Conservation (phyloP, 202 grass and related monocot genomes). For the Miscanthus sacchariflorus region DNA sequence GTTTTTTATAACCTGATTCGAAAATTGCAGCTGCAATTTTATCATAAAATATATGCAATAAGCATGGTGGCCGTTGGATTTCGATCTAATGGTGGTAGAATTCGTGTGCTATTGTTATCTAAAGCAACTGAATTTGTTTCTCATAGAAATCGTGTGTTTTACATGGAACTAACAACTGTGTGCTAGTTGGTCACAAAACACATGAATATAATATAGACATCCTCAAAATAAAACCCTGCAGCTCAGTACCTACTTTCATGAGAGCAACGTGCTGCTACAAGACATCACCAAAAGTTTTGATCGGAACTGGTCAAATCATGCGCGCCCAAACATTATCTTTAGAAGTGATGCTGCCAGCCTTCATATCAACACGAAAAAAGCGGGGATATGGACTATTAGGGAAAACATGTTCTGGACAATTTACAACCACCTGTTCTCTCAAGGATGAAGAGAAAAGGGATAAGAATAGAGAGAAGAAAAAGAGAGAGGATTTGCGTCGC, state of each 20-base stretch:
- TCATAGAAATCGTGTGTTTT: too few relatives aligned
- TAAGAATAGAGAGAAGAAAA: slow-evolving; percentile 34
- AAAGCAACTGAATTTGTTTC: too few relatives aligned
- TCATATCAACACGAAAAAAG: slow-evolving; percentile 50
- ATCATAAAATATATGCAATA: too few relatives aligned
- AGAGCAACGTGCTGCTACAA: slow-evolving; percentile 38
- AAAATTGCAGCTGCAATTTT: too few relatives aligned
- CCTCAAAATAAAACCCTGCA: neutral
- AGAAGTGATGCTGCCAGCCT: slow-evolving; percentile 19
- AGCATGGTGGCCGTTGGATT: too few relatives aligned
- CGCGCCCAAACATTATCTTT: slow-evolving; percentile 15
- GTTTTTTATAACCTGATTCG: too few relatives aligned
- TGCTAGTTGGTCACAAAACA: too few relatives aligned
- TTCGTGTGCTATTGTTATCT: too few relatives aligned
- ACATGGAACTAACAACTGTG: too few relatives aligned
- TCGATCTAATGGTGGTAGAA: too few relatives aligned
- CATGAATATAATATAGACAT: too few relatives aligned
- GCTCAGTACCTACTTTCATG: slow-evolving; percentile 4
- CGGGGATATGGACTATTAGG: slow-evolving; percentile 41
- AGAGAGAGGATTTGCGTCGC: slow-evolving; percentile 19
- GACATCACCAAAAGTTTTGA: slow-evolving; percentile 17
- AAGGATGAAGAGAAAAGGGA: slow-evolving; percentile 46
- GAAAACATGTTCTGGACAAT: slow-evolving; percentile 62
- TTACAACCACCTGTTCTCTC: slow-evolving; percentile 65
- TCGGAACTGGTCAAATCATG: slow-evolving; percentile 35